Percentiles rank a stretch among this genome's conserved stretches.
Evolutionary conservation across 2,329 filamentous ascomycete genomes (phyloP).

Genomic region (Fusarium pseudoanthophilum): DNA sequence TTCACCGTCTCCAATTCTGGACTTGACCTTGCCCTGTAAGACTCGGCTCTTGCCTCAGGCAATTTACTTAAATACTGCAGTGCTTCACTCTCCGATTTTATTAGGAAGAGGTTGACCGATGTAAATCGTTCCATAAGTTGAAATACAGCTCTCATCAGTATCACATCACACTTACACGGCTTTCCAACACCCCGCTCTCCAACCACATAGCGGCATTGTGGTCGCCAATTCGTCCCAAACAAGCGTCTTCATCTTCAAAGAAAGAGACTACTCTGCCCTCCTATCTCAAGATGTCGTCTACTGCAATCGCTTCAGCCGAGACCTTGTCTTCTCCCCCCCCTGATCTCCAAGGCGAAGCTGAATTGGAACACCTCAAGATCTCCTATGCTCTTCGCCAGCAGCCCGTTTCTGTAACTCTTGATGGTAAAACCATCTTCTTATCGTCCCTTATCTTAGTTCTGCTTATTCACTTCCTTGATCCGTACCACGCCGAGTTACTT

Average conservation of each 20-base stretch:
- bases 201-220: slow-evolving; percentile 24
- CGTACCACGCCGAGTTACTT: slow-evolving; percentile 59
- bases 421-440: slow-evolving; percentile 60
- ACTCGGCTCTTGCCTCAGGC: neutral
- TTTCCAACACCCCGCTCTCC: slow-evolving; percentile 8
- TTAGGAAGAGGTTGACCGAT: neutral
- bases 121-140: slow-evolving; percentile 1
- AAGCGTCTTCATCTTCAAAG: neutral
- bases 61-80: slow-evolving; percentile 5
- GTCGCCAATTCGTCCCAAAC: slow-evolving; percentile 11
- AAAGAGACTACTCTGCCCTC: neutral
- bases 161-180: slow-evolving; percentile 35
- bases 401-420: slow-evolving; percentile 64
- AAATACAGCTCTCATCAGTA: slow-evolving; percentile 12
- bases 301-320: slow-evolving; percentile 44
- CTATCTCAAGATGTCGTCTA: slow-evolving; percentile 39
- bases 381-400: slow-evolving; percentile 53
- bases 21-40: neutral
- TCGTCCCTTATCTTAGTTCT: slow-evolving; percentile 59
- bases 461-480: slow-evolving; percentile 63
- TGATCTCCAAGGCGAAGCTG: slow-evolving; percentile 34
- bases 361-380: slow-evolving; percentile 37
- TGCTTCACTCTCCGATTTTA: neutral
- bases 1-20: slow-evolving; percentile 23
- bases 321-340: slow-evolving; percentile 39